Base-by-base conservation (phyloP, 805 yeast species). In the Dipodascus geniculatus region DNA sequence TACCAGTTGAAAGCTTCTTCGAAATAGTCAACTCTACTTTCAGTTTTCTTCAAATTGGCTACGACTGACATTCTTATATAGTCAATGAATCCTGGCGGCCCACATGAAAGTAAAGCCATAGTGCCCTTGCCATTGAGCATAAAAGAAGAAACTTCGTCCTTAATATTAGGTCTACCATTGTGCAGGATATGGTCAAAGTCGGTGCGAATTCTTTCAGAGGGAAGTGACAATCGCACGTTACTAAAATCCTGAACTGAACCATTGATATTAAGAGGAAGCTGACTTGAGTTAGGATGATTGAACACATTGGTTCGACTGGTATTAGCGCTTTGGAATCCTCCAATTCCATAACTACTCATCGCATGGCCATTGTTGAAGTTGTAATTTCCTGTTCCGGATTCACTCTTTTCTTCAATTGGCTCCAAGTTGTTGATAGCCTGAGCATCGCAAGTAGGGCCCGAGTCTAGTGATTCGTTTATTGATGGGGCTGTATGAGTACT, bases 71-170 rank as follows among this genome's bases (percentile, higher is more conserved):
- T 63, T 62, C 89, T 74, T 20, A 80, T 56, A 2, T 68, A 70
- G 62, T 83, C 89, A 55, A 74, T 78, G 71, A 80, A 75, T 1
- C 61, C 54, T 48, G 80, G 74, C 50, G 80, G 82, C 9, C 86
- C 86, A 69, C 87, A 81, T 1, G 78, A 70, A 22, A 78, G 68
- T 49, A 81, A 72, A 0, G 77, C 77, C 20, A 73, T 63, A 8
- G 79, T 70, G 0, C 77, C 73, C 8, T 44, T 42, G n/a, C 56
- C 44, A 38, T 38, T 38, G 9, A 35, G 17, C 14, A 59, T 49
- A 23, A 53, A 58, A 8, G 51, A 38, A 17, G 48, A n/a, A 3
- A 60, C 57, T 44, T 49, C 49, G 3, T 51, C 23, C 3, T 50
- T 33, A 14, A 59, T 20, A 22, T 53, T 48, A 1, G 62, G 62